Conservation (phyloP, 805 yeast genomes). For the Starmerella cellae region DNA sequence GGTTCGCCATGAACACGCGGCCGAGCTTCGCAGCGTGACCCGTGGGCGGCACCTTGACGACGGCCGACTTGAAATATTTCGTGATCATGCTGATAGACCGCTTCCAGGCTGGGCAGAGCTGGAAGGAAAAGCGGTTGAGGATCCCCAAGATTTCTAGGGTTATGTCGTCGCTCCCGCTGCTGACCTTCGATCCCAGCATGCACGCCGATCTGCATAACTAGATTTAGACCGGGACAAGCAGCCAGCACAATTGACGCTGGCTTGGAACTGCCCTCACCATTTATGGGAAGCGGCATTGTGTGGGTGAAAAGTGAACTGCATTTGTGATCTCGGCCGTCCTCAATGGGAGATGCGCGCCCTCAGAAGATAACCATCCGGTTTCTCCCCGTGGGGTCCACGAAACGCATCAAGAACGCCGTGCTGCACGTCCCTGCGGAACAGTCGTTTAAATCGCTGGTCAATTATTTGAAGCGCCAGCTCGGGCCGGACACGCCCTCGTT, state of each 20-base stretch:
- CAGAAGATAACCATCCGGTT: slow-evolving; percentile 32
- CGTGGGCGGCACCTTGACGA: slow-evolving; percentile 41
- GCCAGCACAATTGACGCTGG: too few species aligned
- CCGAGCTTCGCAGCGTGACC: slow-evolving; percentile 50
- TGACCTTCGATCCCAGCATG: too few species aligned
- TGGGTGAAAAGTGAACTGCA: too few species aligned
- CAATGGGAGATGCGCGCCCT: neutral
- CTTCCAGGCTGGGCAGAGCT: neutral
- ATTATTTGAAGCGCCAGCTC: slow-evolving; percentile 33
- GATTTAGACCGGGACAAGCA: too few species aligned
- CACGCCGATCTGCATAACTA: too few species aligned
- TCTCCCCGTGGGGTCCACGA: slow-evolving; percentile 44
- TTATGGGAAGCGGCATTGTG: too few species aligned
- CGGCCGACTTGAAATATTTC: slow-evolving; percentile 67
- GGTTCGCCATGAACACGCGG: slow-evolving; percentile 60
- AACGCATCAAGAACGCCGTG: slow-evolving; percentile 34
- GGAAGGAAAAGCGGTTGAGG: neutral
- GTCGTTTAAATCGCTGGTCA: slow-evolving; percentile 34
- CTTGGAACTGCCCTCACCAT: too few species aligned
- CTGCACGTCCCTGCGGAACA: slow-evolving; percentile 35
- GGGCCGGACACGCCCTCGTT: slow-evolving; percentile 24
- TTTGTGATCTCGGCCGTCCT: too few species aligned
- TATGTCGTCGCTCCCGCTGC: too few species aligned
- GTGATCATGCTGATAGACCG: slow-evolving; percentile 54
- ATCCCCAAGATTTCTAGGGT: too few species aligned